These are phyloP conservation scores for Sesbania bispinosa DNA, from an alignment of 306 rosid species.

Conservation along the genomic window DNA sequence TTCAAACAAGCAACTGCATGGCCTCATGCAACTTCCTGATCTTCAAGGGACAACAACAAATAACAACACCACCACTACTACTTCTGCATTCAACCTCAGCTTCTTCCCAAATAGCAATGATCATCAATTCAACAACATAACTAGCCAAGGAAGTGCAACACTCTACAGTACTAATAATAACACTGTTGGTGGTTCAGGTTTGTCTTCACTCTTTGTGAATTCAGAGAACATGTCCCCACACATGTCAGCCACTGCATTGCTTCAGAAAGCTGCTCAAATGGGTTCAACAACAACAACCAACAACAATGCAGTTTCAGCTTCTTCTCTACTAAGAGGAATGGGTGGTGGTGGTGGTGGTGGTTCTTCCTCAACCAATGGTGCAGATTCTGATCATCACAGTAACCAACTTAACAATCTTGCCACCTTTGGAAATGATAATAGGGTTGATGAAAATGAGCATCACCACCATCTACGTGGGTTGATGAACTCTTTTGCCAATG, in stretches of 20 bases:
- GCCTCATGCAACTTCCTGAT: conserved; percentile 73
- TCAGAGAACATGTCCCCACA: conserved; percentile 46
- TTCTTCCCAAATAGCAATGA: conserved; percentile 51
- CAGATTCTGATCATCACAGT: conserved; percentile 25
- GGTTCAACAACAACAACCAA: conserved; percentile 51
- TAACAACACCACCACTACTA: neutral
- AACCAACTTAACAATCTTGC: conserved; percentile 9
- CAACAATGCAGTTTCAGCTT: neutral
- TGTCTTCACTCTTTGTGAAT: conserved; percentile 51
- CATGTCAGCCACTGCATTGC: conserved; percentile 82
- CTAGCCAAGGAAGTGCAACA: conserved; percentile 20
- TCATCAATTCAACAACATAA: conserved; percentile 46
- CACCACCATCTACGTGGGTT: conserved; percentile 49
- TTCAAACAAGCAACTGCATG: conserved; percentile 52
- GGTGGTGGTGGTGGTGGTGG: too few relatives aligned
- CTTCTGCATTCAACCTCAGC: conserved; percentile 51
- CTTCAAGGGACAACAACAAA: conserved; percentile 43
- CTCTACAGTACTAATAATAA: conserved; percentile 27
- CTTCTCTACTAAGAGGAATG: conserved; percentile 45
- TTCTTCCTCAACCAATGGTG: conserved; percentile 22
- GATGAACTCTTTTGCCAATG: conserved; percentile 62
- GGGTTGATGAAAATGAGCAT: conserved; percentile 28
- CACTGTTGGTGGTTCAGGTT: conserved; percentile 35
- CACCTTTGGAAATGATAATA: conserved; percentile 18
- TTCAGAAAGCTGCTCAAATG: conserved; percentile 75